These are phyloP conservation scores for Leptomonas pyrrhocoris DNA, from an alignment of 208 protist species.

Conservation along the genomic window DNA sequence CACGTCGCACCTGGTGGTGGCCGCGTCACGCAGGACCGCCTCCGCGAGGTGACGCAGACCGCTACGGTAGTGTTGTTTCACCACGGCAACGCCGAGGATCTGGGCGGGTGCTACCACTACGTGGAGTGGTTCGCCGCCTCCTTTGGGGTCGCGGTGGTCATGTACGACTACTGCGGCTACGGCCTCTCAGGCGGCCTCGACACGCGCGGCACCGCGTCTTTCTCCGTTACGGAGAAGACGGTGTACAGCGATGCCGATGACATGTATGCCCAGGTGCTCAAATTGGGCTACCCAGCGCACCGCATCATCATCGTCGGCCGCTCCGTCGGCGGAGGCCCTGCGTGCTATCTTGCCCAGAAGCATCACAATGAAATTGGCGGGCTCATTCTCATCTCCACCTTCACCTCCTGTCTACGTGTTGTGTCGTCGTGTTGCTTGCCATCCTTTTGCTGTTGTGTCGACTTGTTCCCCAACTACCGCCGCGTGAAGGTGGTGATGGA, in stretches of 20 bases:
- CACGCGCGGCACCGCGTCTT: not conserved
- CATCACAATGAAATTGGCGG: slow-evolving; percentile 65
- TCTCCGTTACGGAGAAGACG: slow-evolving; percentile 34
- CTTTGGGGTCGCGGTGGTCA: slow-evolving; percentile 47
- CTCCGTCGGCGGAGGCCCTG: slow-evolving; percentile 76
- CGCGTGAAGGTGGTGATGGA: slow-evolving; percentile 41
- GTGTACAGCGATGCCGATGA: slow-evolving; percentile 75
- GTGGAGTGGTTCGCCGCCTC: slow-evolving; percentile 31
- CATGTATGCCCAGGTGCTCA: slow-evolving; percentile 57
- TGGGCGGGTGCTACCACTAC: slow-evolving; percentile 43
- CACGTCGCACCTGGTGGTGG: slow-evolving; percentile 22
- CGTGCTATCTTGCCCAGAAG: slow-evolving; percentile 74
- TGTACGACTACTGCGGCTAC: slow-evolving; percentile 86
- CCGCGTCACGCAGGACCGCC: not conserved
- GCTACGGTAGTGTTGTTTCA: slow-evolving; percentile 63
- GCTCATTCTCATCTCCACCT: slow-evolving; percentile 72
- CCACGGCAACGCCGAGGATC: slow-evolving; percentile 82
- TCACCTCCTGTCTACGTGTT: slow-evolving; percentile 71
- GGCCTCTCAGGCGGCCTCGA: slow-evolving; percentile 50
- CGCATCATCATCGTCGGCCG: slow-evolving; percentile 70
- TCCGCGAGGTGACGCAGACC: not conserved
- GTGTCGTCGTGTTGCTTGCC: slow-evolving; percentile 37
- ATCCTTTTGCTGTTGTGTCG: slow-evolving; percentile 40
- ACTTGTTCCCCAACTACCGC: slow-evolving; percentile 67
- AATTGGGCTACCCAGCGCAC: slow-evolving; percentile 40